A percentile compares a stretch with the other conserved stretches of the same genome.
phyloP scores from a whole-genome alignment of 768 basidiomycete genomes.

The Peribolospora baueri region DNA sequence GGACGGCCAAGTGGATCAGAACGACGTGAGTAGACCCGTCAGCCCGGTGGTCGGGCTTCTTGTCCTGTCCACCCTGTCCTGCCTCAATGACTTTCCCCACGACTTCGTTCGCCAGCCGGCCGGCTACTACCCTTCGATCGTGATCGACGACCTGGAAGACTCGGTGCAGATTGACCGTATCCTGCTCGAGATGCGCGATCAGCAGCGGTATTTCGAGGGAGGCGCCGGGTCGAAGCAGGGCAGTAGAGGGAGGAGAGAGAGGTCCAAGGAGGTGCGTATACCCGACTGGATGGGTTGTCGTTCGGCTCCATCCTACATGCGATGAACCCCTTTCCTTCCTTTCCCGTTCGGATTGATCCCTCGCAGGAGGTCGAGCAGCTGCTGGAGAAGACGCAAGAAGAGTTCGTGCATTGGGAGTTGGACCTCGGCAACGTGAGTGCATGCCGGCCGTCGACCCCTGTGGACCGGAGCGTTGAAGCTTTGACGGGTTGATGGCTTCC shows the following conservation, averaged over 20 bases:
- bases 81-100: neutral
- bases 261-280: slow-evolving; percentile 12
- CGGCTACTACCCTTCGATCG: slow-evolving; percentile 35
- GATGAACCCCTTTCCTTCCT: neutral
- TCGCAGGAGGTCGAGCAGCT: slow-evolving; percentile 1
- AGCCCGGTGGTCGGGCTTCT: slow-evolving; percentile 8
- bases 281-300: too few relatives aligned
- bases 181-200: slow-evolving; percentile 61
- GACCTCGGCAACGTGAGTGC: neutral
- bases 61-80: neutral
- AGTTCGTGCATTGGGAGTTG: neutral
- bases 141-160: slow-evolving; percentile 62
- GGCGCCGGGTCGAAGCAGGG: slow-evolving; percentile 14
- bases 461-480: neutral
- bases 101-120: slow-evolving; percentile 9
- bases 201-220: slow-evolving; percentile 59
- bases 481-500: too few relatives aligned
- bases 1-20: slow-evolving; percentile 18
- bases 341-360: slow-evolving; percentile 1
- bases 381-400: neutral
- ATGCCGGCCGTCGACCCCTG: neutral
- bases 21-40: slow-evolving; percentile 19
- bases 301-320: slow-evolving; percentile 6
- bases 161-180: slow-evolving; percentile 42
- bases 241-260: slow-evolving; percentile 8